A percentile compares a stretch with the other conserved stretches of the same genome.
These are phyloP conservation scores for Liriodendron chinense DNA, from an alignment of 164 flowering plant species.

Conservation along the genomic window DNA sequence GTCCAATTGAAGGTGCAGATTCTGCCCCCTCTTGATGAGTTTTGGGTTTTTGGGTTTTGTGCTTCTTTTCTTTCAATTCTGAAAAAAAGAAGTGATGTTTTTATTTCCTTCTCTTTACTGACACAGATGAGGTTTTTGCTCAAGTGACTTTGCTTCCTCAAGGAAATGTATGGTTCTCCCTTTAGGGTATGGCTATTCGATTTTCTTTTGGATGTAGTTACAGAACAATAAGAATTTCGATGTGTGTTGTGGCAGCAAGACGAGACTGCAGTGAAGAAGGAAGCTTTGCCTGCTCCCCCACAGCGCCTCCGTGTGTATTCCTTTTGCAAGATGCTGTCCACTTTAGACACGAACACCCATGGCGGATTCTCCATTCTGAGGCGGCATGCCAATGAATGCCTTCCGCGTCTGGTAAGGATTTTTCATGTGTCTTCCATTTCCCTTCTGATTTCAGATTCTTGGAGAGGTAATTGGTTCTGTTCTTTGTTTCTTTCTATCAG, in stretches of 20 bases:
- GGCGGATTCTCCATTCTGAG: slow-evolving; percentile 95
- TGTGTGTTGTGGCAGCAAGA: slow-evolving; percentile 52
- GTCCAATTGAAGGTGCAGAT: slow-evolving; percentile 58
- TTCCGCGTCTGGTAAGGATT: slow-evolving; percentile 76
- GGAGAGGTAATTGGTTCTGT: not conserved
- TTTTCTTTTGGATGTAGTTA: not conserved
- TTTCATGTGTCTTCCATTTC: not conserved
- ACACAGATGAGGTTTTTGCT: slow-evolving; percentile 88
- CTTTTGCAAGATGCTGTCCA: slow-evolving; percentile 91
- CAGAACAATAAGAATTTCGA: not conserved
- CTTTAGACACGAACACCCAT: slow-evolving; percentile 95
- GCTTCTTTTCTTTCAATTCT: not conserved
- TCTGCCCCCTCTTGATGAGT: slow-evolving; percentile 7
- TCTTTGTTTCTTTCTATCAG: slow-evolving; percentile 29
- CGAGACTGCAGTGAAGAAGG: slow-evolving; percentile 57
- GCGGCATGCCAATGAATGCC: slow-evolving; percentile 96
- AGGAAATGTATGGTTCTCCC: not conserved
- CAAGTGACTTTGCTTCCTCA: slow-evolving; percentile 68
- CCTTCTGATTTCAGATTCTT: not conserved
- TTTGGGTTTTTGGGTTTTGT: not conserved
- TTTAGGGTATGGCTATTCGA: not conserved
- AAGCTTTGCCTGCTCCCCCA: slow-evolving; percentile 44
- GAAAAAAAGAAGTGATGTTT: slow-evolving; percentile 34
- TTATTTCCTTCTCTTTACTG: slow-evolving; percentile 45
- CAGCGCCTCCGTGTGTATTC: slow-evolving; percentile 80